Evolutionary conservation across 192 early-diverging fungal species (phyloP).

Genomic region (Coemansia sp.): DNA sequence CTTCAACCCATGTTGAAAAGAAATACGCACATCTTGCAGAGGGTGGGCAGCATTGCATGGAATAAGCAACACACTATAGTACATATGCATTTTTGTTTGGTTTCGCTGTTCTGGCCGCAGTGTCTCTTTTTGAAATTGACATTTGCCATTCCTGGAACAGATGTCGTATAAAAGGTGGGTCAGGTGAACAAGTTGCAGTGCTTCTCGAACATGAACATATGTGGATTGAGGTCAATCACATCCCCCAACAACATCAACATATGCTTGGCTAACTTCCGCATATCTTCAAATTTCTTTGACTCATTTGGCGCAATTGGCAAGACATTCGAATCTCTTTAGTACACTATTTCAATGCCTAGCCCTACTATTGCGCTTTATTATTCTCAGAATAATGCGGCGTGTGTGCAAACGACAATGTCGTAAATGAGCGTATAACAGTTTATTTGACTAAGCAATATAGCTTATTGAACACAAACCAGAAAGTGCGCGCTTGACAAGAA

Average conservation of each 20-base stretch:
- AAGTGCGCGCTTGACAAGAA: background rate
- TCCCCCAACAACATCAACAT: background rate
- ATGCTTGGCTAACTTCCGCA: background rate
- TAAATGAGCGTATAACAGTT: background rate
- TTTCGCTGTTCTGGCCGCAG: background rate
- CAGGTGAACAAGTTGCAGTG: background rate
- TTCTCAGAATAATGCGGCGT: background rate
- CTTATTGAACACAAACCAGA: background rate
- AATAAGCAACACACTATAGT: background rate
- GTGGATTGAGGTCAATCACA: background rate
- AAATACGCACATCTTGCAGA: background rate
- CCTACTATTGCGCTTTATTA: background rate
- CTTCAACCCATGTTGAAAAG: background rate
- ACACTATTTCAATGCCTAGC: background rate
- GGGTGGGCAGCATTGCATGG: slow-evolving; percentile 1
- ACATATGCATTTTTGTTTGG: background rate
- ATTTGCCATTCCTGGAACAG: background rate
- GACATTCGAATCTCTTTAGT: background rate
- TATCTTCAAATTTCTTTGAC: background rate
- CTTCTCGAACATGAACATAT: background rate
- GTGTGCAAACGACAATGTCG: background rate
- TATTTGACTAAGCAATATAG: background rate
- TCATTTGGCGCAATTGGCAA: background rate
- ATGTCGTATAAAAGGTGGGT: background rate
- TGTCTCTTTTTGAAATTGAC: background rate